Base-by-base conservation (phyloP, 2,329 filamentous ascomycete species). In the Metarhizium humberi region DNA sequence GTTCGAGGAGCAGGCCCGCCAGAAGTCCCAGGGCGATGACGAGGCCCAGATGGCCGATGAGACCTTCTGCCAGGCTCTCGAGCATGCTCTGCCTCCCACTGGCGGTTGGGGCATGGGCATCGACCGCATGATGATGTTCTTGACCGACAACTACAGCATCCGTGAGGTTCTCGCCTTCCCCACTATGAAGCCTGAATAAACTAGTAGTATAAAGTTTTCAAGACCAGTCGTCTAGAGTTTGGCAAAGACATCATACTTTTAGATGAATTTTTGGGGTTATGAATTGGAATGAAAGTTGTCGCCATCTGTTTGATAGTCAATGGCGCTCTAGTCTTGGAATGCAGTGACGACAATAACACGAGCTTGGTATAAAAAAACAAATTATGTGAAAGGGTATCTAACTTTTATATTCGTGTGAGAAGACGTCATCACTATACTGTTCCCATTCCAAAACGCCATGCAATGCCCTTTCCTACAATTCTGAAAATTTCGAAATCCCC, bases 81-180 rank as follows among this genome's bases (percentile, higher is more conserved):
- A 97, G 67, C 94, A 91, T 67, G 90, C 89, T 62, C 76, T 99
- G 57, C 92, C 94, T 6, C 94, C 94, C 0, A 99, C 94, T 1
- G 94, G 90, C 71, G 94, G 94, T 51, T 99, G 89, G 87, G 94
- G 92, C 62, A 90, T 97, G 82, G 94, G 94, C 61, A 94, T 96
- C 62, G 92, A 97, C 76, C 86, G 92, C 58, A 75, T 95, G 71
- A 88, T 91, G 71, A 95, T 95, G 91, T 95, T 95, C 81, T 75
- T 97, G 72, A 96, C 92, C 51, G 85, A 97, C 74, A 89, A 96
- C 75, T 73, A 95, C 77, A 89, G 84, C 64, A 99, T 99, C 71
- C 92, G 94, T 74, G 94, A 99, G 74, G 92, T 97, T 3, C 75
- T 97, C 59, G 85, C 92, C 8, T 99, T 99, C 84, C 94, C 94